Percentiles rank a stretch among this genome's conserved stretches.
These are phyloP conservation scores for Raphanus sativus DNA, from an alignment of 345 rosid species.

Conservation along the genomic window DNA sequence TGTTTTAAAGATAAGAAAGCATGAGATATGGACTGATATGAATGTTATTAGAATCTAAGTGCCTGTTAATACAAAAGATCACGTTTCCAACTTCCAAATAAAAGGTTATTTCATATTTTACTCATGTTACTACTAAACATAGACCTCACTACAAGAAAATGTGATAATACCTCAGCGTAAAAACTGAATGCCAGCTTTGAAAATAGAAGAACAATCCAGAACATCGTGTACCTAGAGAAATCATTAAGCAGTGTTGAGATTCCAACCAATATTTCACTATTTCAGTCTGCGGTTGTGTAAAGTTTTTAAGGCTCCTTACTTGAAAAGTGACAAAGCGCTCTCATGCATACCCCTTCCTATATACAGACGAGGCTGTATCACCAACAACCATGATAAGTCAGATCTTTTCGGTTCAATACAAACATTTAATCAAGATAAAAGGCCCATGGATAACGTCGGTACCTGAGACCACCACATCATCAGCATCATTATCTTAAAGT, in stretches of 20 bases:
- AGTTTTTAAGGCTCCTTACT: slow-evolving; percentile 41
- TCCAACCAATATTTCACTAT: neutral
- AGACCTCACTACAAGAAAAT: neutral
- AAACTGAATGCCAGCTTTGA: slow-evolving; percentile 61
- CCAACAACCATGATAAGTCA: slow-evolving; percentile 19
- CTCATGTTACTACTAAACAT: neutral
- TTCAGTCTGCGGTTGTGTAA: neutral
- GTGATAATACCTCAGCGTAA: slow-evolving; percentile 58
- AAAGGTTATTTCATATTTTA: neutral
- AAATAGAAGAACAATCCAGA: slow-evolving; percentile 54
- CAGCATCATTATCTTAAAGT: slow-evolving; percentile 48
- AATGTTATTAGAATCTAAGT: slow-evolving; percentile 9
- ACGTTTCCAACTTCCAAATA: slow-evolving; percentile 16
- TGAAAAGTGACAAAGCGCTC: slow-evolving; percentile 48
- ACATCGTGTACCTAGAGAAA: slow-evolving; percentile 55
- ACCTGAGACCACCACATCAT: slow-evolving; percentile 78
- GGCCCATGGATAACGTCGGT: slow-evolving; percentile 20
- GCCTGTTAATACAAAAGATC: slow-evolving; percentile 10
- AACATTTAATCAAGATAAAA: neutral
- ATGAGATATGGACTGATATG: slow-evolving; percentile 2
- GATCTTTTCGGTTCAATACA: slow-evolving; percentile 12
- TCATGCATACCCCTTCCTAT: slow-evolving; percentile 70
- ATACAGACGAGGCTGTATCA: slow-evolving; percentile 54
- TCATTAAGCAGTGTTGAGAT: slow-evolving; percentile 7
- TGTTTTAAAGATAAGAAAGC: slow-evolving; percentile 29